Evolutionary conservation across 495 filamentous ascomycete genomes (phyloP).

Genomic region (Amphirosellinia nigrospora): DNA sequence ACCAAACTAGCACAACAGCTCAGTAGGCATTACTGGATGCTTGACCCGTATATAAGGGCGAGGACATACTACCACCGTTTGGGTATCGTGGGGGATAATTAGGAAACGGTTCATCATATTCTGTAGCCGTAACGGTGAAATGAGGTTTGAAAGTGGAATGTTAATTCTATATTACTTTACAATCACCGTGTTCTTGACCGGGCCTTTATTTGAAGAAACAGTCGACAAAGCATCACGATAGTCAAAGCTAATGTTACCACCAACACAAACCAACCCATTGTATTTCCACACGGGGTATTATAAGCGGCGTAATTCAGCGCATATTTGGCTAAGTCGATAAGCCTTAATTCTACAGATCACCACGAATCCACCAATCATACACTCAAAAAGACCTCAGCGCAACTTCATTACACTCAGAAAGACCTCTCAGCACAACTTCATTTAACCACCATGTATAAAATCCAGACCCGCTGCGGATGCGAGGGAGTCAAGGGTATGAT

Average conservation of each 20-base stretch:
- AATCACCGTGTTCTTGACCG: background rate
- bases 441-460: background rate
- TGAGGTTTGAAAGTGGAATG: background rate
- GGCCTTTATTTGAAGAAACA: background rate
- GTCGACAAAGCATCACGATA: background rate
- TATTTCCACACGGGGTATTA: background rate
- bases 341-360: background rate
- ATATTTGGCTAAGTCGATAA: background rate
- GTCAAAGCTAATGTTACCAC: background rate
- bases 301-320: background rate
- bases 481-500: background rate
- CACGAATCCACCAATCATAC: background rate
- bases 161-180: background rate
- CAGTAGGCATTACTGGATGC: slow-evolving; percentile 17
- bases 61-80: slow-evolving; percentile 19
- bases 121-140: background rate
- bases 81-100: background rate
- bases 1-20: background rate
- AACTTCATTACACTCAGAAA: background rate
- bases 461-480: background rate
- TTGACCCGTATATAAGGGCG: slow-evolving; percentile 24
- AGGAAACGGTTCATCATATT: background rate
- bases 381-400: background rate
- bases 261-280: background rate
- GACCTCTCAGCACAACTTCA: background rate